Base-by-base conservation (phyloP, 2,329 filamentous ascomycete species). In the Helminthosporium solani region DNA sequence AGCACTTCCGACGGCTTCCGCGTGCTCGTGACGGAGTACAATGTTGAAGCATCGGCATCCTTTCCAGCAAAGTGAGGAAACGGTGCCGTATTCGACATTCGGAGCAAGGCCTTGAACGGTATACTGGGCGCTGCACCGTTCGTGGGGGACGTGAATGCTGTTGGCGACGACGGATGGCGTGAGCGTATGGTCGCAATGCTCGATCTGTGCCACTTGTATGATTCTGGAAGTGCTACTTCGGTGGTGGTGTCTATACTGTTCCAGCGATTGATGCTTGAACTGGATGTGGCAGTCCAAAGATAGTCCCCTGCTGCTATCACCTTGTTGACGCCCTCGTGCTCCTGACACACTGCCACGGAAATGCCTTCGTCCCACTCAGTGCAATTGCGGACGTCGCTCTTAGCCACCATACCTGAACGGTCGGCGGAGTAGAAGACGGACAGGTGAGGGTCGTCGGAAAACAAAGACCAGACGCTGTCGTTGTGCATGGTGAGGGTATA, bases 401-500 rank as follows among this genome's bases (percentile, higher is more conserved):
- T 99, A 44, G 90, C 92, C n/a, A 99, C 86, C 50, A 96, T 73
- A 2, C 94, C 94, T 1, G 90, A 91, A 41, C 92, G 85, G 71
- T 99, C 94, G 58, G 87, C 88, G 45, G 92, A 97, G 74, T 97
- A 97, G 70, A 99, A 97, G 23, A 96, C 82, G 8, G 86, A 86
- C 3, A 99, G 79, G 47, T 87, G 81, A 0, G 91, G 90, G 59
- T 95, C 84, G 43, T 92, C 85, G 0, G 94, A 96, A 70, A 87
- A 95, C 18, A 99, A 78, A 1, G 90, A 95, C 94, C 94, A 99
- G 18, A 99, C 89, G 66, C 91, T 96, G 65, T 96, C 90, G 65
- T 95, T 95, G 73, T 99, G 94, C 94, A 99, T 99, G 44, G 91
- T 96, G 59, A 99, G 81, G 0, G 94, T 99, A 71, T 96, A 90